These are phyloP conservation scores for Salvia sclarea DNA, from an alignment of 305 asterid genomes.

Conservation along the genomic window DNA sequence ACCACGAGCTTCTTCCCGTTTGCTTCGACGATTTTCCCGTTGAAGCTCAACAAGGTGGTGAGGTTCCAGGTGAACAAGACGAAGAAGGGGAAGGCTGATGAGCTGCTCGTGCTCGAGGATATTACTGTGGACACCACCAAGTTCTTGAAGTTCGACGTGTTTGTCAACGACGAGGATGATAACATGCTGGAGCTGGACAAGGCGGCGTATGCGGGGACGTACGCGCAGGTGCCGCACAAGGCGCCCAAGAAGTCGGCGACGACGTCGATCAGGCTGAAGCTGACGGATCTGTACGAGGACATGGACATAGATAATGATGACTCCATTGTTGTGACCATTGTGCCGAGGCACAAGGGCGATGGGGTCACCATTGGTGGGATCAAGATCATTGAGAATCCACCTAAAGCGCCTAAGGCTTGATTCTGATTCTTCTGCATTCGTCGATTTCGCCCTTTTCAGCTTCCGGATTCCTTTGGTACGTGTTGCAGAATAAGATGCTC, in stretches of 20 bases:
- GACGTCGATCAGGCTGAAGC: slow-evolving; percentile 35
- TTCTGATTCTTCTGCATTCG: too few relatives aligned
- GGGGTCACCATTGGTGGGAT: slow-evolving; percentile 42
- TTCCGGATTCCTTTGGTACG: background rate
- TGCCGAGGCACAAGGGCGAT: slow-evolving; percentile 44
- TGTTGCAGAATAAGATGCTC: background rate
- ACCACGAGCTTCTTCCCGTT: slow-evolving; percentile 18
- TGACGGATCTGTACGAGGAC: slow-evolving; percentile 49
- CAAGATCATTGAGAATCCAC: slow-evolving; percentile 35
- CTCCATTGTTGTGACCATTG: slow-evolving; percentile 42
- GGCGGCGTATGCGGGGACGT: slow-evolving; percentile 57
- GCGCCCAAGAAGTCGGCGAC: slow-evolving; percentile 7
- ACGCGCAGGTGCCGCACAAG: slow-evolving; percentile 55
- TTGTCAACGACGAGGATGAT: slow-evolving; percentile 57
- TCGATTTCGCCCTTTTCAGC: too few relatives aligned
- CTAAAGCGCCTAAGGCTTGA: background rate
- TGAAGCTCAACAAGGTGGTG: slow-evolving; percentile 26
- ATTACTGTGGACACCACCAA: slow-evolving; percentile 41
- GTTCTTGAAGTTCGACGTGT: slow-evolving; percentile 55
- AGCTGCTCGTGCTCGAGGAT: slow-evolving; percentile 38
- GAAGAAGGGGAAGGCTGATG: slow-evolving; percentile 46
- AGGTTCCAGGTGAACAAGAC: slow-evolving; percentile 45
- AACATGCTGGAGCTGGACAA: slow-evolving; percentile 38
- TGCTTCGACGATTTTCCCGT: slow-evolving; percentile 36
- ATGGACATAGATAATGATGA: slow-evolving; percentile 50